Conservation (phyloP, 176 grass and related monocot genomes). For the Puccinellia tenuiflora region DNA sequence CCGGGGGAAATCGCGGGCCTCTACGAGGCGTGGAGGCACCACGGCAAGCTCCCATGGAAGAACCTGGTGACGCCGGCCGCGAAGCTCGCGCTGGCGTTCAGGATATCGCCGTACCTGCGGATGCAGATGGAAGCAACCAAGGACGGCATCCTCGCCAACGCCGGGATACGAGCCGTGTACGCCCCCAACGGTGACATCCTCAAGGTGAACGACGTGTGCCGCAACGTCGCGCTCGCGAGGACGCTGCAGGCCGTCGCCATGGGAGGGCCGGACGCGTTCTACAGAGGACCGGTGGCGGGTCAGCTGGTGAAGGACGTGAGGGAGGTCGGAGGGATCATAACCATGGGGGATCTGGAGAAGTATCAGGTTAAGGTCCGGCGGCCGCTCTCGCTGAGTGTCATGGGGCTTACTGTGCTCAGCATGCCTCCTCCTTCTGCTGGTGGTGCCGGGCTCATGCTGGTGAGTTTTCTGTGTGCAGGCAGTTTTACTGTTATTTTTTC, state of each 20-base stretch:
- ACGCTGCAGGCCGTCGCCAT: conserved; percentile 47
- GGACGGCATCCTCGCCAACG: conserved; percentile 51
- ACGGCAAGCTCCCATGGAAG: conserved; percentile 82
- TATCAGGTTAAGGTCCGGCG: conserved; percentile 61
- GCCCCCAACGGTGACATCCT: conserved; percentile 55
- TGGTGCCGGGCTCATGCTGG: conserved; percentile 78
- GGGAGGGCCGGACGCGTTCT: conserved; percentile 54
- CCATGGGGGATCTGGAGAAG: conserved; percentile 51
- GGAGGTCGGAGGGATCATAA: conserved; percentile 62
- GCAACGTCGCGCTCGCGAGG: conserved; percentile 44
- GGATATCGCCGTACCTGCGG: conserved; percentile 67
- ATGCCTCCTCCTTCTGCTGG: conserved; percentile 90
- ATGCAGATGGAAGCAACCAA: conserved; percentile 64
- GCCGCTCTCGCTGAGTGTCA: conserved; percentile 40
- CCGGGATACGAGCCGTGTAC: conserved; percentile 47
- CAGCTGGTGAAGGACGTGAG: conserved; percentile 50
- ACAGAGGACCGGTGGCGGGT: conserved; percentile 43
- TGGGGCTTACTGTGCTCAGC: conserved; percentile 58
- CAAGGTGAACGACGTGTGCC: conserved; percentile 50
- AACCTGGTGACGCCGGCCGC: conserved; percentile 53
- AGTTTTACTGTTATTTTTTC: background rate
- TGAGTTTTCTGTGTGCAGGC: conserved; percentile 28
- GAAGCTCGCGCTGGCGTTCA: conserved; percentile 56
- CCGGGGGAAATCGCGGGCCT: conserved; percentile 73
- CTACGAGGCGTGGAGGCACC: conserved; percentile 64